Evolutionary conservation across 495 filamentous ascomycete genomes (phyloP).

Genomic region (Staphylotrichum longicolle): DNA sequence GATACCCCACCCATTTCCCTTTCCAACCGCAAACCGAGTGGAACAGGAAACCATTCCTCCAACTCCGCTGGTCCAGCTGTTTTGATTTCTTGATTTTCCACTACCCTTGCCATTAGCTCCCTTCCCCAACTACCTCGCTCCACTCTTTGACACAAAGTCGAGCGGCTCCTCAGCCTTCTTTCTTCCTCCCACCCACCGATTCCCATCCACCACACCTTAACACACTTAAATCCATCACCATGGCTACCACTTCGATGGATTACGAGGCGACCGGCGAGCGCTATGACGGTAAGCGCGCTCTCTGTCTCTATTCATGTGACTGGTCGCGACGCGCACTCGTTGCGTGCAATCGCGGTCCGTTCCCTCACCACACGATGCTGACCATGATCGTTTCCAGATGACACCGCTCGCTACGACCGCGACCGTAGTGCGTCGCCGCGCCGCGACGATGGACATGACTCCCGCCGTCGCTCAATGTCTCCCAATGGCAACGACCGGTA

Average conservation of each 20-base stretch:
- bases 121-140: neutral
- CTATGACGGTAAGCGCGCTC: constrained; percentile 69
- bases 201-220: constrained; percentile 3
- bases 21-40: constrained; percentile 9
- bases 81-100: too few species aligned
- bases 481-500: constrained; percentile 72
- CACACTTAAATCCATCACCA: constrained; percentile 28
- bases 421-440: constrained; percentile 93
- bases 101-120: neutral
- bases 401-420: constrained; percentile 69
- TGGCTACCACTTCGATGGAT: constrained; percentile 66
- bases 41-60: neutral
- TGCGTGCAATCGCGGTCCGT: neutral
- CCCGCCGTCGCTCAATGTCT: constrained; percentile 72
- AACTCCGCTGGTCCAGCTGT: too few species aligned
- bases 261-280: constrained; percentile 81
- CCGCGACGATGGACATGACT: constrained; percentile 66
- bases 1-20: constrained; percentile 16
- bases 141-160: constrained; percentile 5
- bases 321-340: neutral
- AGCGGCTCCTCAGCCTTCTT: constrained; percentile 2
- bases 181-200: neutral
- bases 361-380: constrained; percentile 17
- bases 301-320: neutral
- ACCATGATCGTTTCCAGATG: constrained; percentile 51